A percentile compares a stretch with the other conserved stretches of the same genome.
Conservation (phyloP, 371 early-diverging fungal species). For the Rhizopus microsporus region DNA sequence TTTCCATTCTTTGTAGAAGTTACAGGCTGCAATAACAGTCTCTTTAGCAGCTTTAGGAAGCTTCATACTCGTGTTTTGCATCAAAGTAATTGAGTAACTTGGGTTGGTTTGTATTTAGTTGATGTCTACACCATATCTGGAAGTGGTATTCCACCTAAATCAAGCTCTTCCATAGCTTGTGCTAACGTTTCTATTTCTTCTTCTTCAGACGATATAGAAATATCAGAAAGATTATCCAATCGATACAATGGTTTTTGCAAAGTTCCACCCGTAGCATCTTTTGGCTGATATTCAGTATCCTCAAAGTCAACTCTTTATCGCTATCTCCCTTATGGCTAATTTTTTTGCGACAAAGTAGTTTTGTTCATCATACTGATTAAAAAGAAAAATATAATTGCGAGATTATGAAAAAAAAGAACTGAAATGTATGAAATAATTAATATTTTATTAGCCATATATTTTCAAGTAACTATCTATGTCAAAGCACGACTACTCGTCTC, state of each 20-base stretch:
- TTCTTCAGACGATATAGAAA: constrained; percentile 4
- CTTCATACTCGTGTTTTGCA: constrained; percentile 8
- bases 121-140: constrained; percentile 11
- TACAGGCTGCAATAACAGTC: background rate
- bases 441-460: no score
- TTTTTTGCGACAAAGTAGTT: no score
- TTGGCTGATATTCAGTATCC: constrained; percentile 10
- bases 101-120: constrained; percentile 11
- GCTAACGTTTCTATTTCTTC: constrained; percentile 4
- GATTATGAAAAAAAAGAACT: no score
- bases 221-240: constrained; percentile 4
- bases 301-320: no score
- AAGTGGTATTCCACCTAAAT: constrained; percentile 4
- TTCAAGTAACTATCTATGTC: no score
- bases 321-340: no score
- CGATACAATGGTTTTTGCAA: constrained; percentile 6
- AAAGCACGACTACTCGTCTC: no score
- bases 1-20: constrained; percentile 6
- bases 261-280: constrained; percentile 2
- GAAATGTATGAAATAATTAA: no score
- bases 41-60: constrained; percentile 10
- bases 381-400: no score
- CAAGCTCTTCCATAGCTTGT: constrained; percentile 9
- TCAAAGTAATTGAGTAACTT: constrained; percentile 6
- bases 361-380: no score